Conservation (phyloP, 805 yeast species). For the Wickerhamomyces rabaulensis region DNA sequence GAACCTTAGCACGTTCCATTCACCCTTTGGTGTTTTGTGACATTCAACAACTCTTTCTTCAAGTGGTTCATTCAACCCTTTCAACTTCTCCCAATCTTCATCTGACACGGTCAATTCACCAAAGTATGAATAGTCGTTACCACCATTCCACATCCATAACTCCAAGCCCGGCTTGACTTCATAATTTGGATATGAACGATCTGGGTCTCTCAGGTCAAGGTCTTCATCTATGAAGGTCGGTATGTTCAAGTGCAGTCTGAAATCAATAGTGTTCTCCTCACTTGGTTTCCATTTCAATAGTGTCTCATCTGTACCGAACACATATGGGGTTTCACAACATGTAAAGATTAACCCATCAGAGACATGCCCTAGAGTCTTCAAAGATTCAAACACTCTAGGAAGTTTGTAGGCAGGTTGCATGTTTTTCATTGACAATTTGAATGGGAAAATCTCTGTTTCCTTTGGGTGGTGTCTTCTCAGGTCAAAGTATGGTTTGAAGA, state of each 20-base stretch:
- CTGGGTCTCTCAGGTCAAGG: constrained; percentile 55
- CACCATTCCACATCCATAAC: constrained; percentile 75
- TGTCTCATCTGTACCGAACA: constrained; percentile 82
- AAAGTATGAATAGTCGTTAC: constrained; percentile 56
- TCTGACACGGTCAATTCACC: constrained; percentile 57
- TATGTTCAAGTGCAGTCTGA: constrained; percentile 61
- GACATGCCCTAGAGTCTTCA: constrained; percentile 74
- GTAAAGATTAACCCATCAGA: constrained; percentile 95
- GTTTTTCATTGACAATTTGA: constrained; percentile 78
- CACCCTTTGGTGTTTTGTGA: constrained; percentile 50
- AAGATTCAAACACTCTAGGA: constrained; percentile 63
- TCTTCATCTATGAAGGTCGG: constrained; percentile 56
- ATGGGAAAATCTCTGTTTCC: constrained; percentile 71
- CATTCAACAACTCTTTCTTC: constrained; percentile 90
- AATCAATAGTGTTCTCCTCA: constrained; percentile 91
- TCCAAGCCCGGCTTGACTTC: constrained; percentile 71
- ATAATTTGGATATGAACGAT: constrained; percentile 71
- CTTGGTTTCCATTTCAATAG: constrained; percentile 96
- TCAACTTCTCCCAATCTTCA: constrained; percentile 77
- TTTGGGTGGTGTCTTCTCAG: constrained; percentile 68
- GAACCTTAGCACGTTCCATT: constrained; percentile 83
- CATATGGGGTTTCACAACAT: constrained; percentile 82
- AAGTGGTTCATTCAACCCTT: constrained; percentile 68
- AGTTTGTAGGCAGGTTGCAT: constrained; percentile 84
- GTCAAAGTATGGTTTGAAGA: constrained; percentile 76